Conservation (phyloP, 352 stramenopile genomes). For the Halophytophthora polymorphica region DNA sequence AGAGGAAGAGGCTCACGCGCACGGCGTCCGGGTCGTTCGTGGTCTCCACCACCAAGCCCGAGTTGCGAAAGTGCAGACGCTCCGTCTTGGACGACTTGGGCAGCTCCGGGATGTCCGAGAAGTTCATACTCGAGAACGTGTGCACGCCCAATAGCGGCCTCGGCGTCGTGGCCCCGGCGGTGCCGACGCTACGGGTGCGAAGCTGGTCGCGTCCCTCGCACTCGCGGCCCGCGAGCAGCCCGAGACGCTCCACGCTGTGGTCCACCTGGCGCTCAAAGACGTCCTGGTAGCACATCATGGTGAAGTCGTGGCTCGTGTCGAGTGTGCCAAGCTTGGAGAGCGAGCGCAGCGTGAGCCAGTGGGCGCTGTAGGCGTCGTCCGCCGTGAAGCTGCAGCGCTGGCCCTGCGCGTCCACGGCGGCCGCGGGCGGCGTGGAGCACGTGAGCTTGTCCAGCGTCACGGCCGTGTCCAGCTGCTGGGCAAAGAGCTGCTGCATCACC, state of each 20-base stretch:
- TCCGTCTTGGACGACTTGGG: constrained; percentile 43
- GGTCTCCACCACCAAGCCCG: constrained; percentile 42
- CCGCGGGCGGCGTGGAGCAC: constrained; percentile 40
- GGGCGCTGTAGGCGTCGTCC: constrained; percentile 54
- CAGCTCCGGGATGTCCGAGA: constrained; percentile 54
- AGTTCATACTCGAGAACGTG: constrained; percentile 60
- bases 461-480: constrained; percentile 41
- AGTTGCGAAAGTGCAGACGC: constrained; percentile 55
- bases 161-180: constrained; percentile 17
- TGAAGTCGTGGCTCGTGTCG: constrained; percentile 51
- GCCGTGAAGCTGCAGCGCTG: constrained; percentile 28
- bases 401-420: constrained; percentile 11
- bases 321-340: constrained; percentile 29
- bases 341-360: constrained; percentile 47
- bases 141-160: constrained; percentile 53
- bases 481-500: constrained; percentile 58
- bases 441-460: constrained; percentile 45
- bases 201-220: constrained; percentile 9
- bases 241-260: constrained; percentile 27
- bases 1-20: constrained; percentile 54
- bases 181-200: background rate
- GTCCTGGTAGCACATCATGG: constrained; percentile 63
- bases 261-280: constrained; percentile 41
- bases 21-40: constrained; percentile 30
- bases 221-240: constrained; percentile 18